These are phyloP conservation scores for Persicaria tinctoria DNA, from an alignment of 148 eudicot genomes.

Conservation along the genomic window DNA sequence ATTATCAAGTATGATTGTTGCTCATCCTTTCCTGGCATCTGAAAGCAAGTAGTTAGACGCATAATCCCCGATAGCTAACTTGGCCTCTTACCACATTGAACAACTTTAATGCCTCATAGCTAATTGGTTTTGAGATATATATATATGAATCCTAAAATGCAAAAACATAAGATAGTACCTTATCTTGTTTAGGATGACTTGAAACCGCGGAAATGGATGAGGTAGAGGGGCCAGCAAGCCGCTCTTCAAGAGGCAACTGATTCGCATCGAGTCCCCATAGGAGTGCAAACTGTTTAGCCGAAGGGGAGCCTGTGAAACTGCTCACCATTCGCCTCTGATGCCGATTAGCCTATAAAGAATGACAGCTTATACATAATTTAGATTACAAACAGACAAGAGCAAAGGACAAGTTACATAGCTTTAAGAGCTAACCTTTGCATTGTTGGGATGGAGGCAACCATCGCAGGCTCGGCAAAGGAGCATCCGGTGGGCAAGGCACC, in stretches of 20 bases:
- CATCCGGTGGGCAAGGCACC: conserved; percentile 51
- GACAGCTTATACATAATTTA: neutral
- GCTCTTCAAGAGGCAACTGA: conserved; percentile 18
- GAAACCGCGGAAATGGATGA: conserved; percentile 9
- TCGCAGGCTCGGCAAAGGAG: conserved; percentile 54
- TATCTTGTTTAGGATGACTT: conserved; percentile 18
- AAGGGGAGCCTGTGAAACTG: conserved; percentile 58
- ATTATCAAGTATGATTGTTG: conserved; percentile 30
- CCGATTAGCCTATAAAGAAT: conserved; percentile 2
- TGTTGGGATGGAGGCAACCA: neutral
- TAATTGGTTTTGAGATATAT: too few relatives aligned
- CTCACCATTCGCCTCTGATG: conserved; percentile 40
- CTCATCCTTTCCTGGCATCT: conserved; percentile 26
- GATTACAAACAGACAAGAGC: neutral
- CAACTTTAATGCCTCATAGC: too few relatives aligned
- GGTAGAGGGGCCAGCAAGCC: conserved; percentile 18
- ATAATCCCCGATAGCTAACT: too few relatives aligned
- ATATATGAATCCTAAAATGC: too few relatives aligned
- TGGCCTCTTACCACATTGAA: too few relatives aligned
- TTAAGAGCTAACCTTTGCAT: neutral
- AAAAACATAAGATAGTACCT: conserved; percentile 22
- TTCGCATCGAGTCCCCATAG: conserved; percentile 49
- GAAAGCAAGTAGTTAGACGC: neutral
- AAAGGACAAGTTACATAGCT: too few relatives aligned
- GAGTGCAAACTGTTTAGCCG: conserved; percentile 50